These are phyloP conservation scores for Larix kaempferi DNA, from an alignment of 75 land plant genomes.

Conservation along the genomic window DNA sequence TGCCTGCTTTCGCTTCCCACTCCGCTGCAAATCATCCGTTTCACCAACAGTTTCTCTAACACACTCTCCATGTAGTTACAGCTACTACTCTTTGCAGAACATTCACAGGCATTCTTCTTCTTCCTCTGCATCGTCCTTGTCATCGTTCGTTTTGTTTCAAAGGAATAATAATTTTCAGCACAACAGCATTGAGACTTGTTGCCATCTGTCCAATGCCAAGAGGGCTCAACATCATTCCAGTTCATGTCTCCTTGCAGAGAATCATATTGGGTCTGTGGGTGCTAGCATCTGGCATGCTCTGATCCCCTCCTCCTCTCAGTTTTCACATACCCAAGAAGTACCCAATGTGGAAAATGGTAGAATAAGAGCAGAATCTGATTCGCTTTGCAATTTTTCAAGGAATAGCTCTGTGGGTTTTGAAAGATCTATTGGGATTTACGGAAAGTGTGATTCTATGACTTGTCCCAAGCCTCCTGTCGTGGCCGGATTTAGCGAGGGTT, in stretches of 20 bases:
- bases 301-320: conserved; percentile 33
- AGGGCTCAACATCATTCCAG: conserved; percentile 1
- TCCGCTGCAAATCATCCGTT: background rate
- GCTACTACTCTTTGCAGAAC: background rate
- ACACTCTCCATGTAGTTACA: background rate
- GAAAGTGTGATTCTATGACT: background rate
- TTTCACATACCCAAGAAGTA: conserved; percentile 8
- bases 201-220: background rate
- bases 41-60: background rate
- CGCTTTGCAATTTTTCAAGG: background rate
- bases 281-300: conserved; percentile 78
- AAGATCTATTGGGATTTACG: background rate
- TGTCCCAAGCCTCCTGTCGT: background rate
- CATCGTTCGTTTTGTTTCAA: background rate
- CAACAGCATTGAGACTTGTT: background rate
- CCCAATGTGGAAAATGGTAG: background rate
- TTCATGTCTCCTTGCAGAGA: conserved; percentile 10
- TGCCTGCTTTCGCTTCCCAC: conserved; percentile 7
- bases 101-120: background rate
- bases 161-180: background rate
- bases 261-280: conserved; percentile 26
- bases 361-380: conserved; percentile 6
- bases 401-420: background rate
- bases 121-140: background rate
- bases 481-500: conserved; percentile 50